Conservation (phyloP, 2,329 filamentous ascomycete species). For the Colletotrichum limetticola region DNA sequence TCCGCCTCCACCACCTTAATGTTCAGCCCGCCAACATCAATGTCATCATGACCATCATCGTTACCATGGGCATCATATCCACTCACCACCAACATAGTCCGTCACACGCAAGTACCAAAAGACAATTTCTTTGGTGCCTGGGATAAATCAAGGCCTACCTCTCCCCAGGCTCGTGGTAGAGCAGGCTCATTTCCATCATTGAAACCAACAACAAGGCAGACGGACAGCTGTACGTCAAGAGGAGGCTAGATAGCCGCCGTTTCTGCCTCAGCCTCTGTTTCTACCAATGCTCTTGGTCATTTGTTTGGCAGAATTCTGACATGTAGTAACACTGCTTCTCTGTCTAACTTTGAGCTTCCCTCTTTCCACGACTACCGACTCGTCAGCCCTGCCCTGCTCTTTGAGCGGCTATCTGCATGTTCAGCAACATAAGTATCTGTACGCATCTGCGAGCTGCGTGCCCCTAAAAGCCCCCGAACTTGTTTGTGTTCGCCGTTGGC, state of each 20-base stretch:
- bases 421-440: neutral
- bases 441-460: neutral
- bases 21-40: neutral
- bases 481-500: neutral
- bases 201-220: neutral
- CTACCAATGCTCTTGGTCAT: neutral
- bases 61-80: neutral
- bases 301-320: neutral
- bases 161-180: neutral
- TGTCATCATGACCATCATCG: neutral
- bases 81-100: constrained; percentile 4
- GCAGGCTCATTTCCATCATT: neutral
- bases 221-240: neutral
- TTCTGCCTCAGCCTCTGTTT: neutral
- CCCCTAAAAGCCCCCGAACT: constrained; percentile 1
- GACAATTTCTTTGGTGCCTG: constrained; percentile 7
- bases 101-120: constrained; percentile 19
- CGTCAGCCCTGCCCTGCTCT: constrained; percentile 13
- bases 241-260: neutral
- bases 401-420: constrained; percentile 16
- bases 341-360: neutral
- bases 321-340: neutral
- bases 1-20: constrained; percentile 11
- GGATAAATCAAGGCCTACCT: neutral
- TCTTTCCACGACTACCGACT: neutral